phyloP scores from a whole-genome alignment of 2,329 filamentous ascomycete genomes.

The Pseudogymnoascus sp. region DNA sequence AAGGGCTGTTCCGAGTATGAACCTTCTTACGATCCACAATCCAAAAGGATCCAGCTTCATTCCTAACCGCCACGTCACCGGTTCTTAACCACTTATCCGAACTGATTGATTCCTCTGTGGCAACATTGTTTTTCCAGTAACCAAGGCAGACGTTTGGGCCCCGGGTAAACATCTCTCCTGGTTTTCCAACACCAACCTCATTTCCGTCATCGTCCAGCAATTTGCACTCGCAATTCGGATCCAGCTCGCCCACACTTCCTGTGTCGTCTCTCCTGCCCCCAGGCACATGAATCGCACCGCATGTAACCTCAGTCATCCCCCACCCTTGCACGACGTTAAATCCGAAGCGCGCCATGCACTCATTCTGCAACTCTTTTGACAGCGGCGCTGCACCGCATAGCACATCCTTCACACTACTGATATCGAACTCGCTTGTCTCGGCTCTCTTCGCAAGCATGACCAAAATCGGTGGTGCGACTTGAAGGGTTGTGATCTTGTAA shows the following conservation, averaged over 20 bases:
- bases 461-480: constrained; percentile 51
- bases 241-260: constrained; percentile 45
- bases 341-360: constrained; percentile 38
- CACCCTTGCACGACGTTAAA: constrained; percentile 45
- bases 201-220: constrained; percentile 47
- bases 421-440: constrained; percentile 43
- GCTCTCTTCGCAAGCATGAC: constrained; percentile 51
- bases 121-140: constrained; percentile 51
- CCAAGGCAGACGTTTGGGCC: constrained; percentile 52
- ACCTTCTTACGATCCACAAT: constrained; percentile 50
- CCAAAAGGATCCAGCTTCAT: constrained; percentile 41
- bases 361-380: constrained; percentile 35
- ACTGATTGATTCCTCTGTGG: constrained; percentile 44
- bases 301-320: constrained; percentile 53
- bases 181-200: constrained; percentile 40
- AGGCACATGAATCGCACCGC: constrained; percentile 37
- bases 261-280: constrained; percentile 32
- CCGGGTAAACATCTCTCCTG: constrained; percentile 47
- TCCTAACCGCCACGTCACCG: constrained; percentile 47
- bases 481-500: constrained; percentile 46
- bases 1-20: not conserved
- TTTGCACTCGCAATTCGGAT: constrained; percentile 47
- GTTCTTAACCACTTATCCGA: constrained; percentile 51
- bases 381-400: constrained; percentile 49
- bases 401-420: constrained; percentile 42